Evolutionary conservation across 768 basidiomycete genomes (phyloP).

Genomic region (Crassisporium funariophilum): DNA sequence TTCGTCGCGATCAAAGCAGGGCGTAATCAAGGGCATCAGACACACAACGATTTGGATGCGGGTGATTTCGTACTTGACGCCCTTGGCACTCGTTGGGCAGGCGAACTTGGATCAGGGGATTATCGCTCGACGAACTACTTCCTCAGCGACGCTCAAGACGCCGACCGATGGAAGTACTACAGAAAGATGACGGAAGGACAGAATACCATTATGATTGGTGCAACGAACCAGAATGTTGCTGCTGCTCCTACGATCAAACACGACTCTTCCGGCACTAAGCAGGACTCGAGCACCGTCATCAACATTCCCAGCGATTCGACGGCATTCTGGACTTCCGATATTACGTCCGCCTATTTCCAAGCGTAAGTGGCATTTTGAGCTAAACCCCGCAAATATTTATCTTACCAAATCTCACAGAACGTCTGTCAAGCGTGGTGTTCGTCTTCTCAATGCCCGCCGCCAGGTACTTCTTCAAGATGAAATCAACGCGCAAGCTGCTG

Average conservation of each 20-base stretch:
- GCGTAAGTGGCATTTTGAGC: conserved; percentile 49
- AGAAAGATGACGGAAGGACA: conserved; percentile 97
- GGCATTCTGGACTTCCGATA: conserved; percentile 79
- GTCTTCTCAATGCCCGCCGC: conserved; percentile 76
- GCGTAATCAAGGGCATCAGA: conserved; percentile 79
- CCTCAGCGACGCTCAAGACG: conserved; percentile 64
- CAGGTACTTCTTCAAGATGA: conserved; percentile 97
- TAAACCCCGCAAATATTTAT: conserved; percentile 5
- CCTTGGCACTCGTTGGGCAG: conserved; percentile 90
- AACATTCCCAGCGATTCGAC: conserved; percentile 64
- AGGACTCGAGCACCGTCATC: conserved; percentile 86
- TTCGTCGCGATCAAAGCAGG: conserved; percentile 93
- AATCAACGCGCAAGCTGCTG: conserved; percentile 54
- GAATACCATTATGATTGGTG: conserved; percentile 84
- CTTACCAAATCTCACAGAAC: conserved; percentile 41
- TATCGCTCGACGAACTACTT: conserved; percentile 82
- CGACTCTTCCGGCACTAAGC: conserved; percentile 54
- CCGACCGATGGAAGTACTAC: conserved; percentile 88
- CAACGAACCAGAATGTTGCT: conserved; percentile 78
- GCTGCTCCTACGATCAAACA: conserved; percentile 63
- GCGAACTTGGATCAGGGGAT: conserved; percentile 89
- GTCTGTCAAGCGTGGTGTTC: conserved; percentile 82
- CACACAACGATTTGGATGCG: conserved; percentile 91
- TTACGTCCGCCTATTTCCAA: conserved; percentile 74
- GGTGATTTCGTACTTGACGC: conserved; percentile 98